Evolutionary conservation across 2,329 filamentous ascomycete species (phyloP).

Genomic region (Dothidotthia symphoricarpi): DNA sequence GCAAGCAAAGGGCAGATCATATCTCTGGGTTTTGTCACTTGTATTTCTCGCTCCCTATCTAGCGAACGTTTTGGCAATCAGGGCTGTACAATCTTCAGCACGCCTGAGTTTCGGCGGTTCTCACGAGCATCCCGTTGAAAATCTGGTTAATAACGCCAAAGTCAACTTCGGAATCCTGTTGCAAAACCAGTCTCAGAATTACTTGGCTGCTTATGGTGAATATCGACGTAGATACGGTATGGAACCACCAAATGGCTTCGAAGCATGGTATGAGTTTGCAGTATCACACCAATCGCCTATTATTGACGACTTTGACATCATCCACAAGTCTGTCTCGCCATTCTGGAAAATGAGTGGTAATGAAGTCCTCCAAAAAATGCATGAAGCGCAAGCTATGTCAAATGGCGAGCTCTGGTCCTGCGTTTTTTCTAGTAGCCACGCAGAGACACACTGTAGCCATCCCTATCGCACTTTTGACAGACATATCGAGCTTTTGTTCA

Average conservation of each 20-base stretch:
- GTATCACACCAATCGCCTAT: conserved; percentile 42
- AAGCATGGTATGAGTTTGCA: conserved; percentile 50
- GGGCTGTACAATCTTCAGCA: background rate
- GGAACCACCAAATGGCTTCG: conserved; percentile 50
- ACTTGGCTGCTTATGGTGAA: conserved; percentile 24
- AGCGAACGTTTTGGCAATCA: background rate
- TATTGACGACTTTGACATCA: conserved; percentile 54
- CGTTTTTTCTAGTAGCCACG: conserved; percentile 2
- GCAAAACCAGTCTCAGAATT: background rate
- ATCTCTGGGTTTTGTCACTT: background rate
- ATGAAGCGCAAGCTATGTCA: background rate
- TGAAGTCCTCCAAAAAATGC: background rate
- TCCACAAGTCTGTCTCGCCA: conserved; percentile 44
- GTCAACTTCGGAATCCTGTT: background rate
- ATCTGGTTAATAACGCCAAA: background rate
- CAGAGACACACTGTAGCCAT: conserved; percentile 3
- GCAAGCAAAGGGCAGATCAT: no score
- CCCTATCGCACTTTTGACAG: conserved; percentile 1
- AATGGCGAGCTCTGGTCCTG: background rate
- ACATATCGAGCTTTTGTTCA: background rate
- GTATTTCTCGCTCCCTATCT: background rate
- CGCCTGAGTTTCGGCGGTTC: background rate
- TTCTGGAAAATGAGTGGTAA: conserved; percentile 41
- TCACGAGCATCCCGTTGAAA: background rate
- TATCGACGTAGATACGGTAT: conserved; percentile 48